A percentile compares a stretch with the other conserved stretches of the same genome.
These are phyloP conservation scores for Huiozyma sinensis DNA, from an alignment of 805 yeast genomes.

Conservation along the genomic window DNA sequence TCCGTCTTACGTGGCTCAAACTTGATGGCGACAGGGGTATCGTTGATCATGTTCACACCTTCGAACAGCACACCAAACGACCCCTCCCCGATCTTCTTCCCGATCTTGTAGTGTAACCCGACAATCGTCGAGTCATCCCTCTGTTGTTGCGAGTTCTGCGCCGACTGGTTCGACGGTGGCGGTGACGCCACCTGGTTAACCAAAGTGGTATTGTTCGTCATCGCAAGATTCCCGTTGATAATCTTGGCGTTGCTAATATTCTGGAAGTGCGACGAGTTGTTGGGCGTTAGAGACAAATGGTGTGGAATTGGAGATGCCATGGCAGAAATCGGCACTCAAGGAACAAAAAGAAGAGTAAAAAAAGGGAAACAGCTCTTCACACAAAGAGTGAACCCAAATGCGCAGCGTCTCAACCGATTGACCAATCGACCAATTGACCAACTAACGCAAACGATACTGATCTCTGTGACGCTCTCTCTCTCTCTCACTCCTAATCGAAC, in stretches of 20 bases:
- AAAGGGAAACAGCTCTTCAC: no score
- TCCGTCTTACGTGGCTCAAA: conserved; percentile 95
- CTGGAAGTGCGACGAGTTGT: conserved; percentile 4
- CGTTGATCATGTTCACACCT: conserved; percentile 85
- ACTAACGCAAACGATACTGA: no score
- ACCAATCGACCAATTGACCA: no score
- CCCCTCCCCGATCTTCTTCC: conserved; percentile 97
- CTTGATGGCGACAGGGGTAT: conserved; percentile 90
- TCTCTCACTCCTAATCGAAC: no score
- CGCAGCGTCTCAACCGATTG: no score
- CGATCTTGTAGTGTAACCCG: conserved; percentile 93
- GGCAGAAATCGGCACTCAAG: no score
- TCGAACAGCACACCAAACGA: conserved; percentile 96
- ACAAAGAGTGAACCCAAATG: no score
- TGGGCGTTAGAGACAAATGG: conserved; percentile 3
- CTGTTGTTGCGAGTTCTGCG: neutral
- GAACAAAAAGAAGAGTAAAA: no score
- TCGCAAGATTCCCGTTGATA: conserved; percentile 9
- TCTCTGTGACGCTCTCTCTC: no score
- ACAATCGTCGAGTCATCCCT: conserved; percentile 34
- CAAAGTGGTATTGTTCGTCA: neutral
- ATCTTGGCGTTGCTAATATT: conserved; percentile 7
- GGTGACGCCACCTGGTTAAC: conserved; percentile 1
- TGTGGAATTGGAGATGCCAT: no score
- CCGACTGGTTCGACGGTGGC: conserved; percentile 1